phyloP scores from a whole-genome alignment of 495 filamentous ascomycete genomes.

The Symbiotaphrina buchneri region DNA sequence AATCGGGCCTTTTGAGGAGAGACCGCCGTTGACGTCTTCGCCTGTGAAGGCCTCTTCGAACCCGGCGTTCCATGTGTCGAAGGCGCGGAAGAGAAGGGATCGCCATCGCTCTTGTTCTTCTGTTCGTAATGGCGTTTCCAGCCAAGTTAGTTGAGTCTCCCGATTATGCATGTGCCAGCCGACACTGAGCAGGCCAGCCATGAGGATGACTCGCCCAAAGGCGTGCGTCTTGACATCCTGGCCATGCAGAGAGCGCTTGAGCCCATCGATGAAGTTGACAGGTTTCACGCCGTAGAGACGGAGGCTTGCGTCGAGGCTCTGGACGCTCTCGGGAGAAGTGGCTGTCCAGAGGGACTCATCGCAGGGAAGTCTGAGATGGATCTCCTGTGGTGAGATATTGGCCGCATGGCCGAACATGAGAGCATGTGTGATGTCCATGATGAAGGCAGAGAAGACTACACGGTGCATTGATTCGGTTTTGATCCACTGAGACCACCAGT shows the following conservation, averaged over 20 bases:
- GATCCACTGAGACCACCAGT: slow-evolving; percentile 95
- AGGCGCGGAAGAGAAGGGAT: slow-evolving; percentile 63
- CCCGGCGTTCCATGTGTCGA: slow-evolving; percentile 86
- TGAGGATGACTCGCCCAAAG: slow-evolving; percentile 86
- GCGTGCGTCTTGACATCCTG: slow-evolving; percentile 80
- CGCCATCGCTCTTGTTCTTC: slow-evolving; percentile 89
- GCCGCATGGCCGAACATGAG: slow-evolving; percentile 97
- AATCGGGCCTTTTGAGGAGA: too few species aligned
- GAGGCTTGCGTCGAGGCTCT: slow-evolving; percentile 62
- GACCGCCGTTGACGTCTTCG: too few species aligned
- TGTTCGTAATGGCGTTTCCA: slow-evolving; percentile 53
- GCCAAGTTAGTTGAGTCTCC: slow-evolving; percentile 79
- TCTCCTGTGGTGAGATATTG: slow-evolving; percentile 92
- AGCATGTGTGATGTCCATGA: slow-evolving; percentile 87
- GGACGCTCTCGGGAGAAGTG: slow-evolving; percentile 70
- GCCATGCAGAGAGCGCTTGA: slow-evolving; percentile 74
- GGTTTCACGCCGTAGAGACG: slow-evolving; percentile 67
- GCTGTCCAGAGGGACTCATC: slow-evolving; percentile 91
- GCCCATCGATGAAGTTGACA: slow-evolving; percentile 72
- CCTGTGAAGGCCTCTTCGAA: slow-evolving; percentile 50
- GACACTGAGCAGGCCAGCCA: slow-evolving; percentile 83
- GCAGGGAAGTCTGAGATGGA: slow-evolving; percentile 77
- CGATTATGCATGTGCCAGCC: slow-evolving; percentile 97
- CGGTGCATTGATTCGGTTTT: slow-evolving; percentile 78
- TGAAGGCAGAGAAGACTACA: slow-evolving; percentile 83